Conservation (phyloP, 2,329 filamentous ascomycete species). For the Neonectria hederae region DNA sequence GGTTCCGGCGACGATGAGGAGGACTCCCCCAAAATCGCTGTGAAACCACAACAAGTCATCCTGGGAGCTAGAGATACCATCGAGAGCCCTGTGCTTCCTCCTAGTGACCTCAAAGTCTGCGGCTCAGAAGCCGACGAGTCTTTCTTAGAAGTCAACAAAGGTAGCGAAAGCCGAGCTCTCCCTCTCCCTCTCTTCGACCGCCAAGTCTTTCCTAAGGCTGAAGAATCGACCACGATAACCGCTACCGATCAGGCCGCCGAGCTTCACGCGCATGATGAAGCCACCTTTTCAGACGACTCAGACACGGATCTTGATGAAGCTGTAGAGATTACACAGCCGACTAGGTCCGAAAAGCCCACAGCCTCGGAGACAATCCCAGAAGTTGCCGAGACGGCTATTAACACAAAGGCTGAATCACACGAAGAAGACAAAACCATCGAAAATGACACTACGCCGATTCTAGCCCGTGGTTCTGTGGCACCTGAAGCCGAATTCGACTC, state of each 20-base stretch:
- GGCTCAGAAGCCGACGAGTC: conserved; percentile 5
- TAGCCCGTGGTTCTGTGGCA: background rate
- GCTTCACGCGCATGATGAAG: background rate
- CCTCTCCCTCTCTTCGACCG: background rate
- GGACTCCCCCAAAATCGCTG: background rate
- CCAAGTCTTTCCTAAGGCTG: background rate
- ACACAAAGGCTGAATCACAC: background rate
- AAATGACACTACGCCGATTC: background rate
- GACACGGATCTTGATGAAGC: conserved; percentile 1
- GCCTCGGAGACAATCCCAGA: background rate
- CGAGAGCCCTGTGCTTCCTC: conserved; percentile 14
- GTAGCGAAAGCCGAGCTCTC: background rate
- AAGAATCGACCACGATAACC: background rate
- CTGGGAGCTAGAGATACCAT: background rate
- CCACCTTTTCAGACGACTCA: background rate
- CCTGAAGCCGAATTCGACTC: background rate
- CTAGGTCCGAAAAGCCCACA: background rate
- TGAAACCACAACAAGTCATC: background rate
- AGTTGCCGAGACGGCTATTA: background rate
- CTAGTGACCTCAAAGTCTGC: conserved; percentile 5
- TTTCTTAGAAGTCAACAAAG: background rate
- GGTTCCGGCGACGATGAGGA: background rate
- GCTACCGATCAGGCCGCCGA: background rate
- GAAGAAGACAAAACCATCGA: background rate
- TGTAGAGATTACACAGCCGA: background rate